Conservation (phyloP, 306 rosid species). For the Lagenaria siceraria region DNA sequence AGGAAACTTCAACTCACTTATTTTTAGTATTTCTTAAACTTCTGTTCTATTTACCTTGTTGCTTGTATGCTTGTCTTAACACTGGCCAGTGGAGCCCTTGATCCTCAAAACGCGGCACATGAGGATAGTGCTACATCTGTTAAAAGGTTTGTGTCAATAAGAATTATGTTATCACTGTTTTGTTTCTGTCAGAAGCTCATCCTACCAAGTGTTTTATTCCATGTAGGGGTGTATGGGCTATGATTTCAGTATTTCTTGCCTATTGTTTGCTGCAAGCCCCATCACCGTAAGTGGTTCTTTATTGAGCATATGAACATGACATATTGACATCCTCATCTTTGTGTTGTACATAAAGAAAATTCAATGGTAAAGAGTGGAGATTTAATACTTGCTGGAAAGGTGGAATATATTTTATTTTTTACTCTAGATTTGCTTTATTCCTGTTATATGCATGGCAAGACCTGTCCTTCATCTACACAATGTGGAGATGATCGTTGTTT, state of each 20-base stretch:
- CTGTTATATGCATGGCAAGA: background rate
- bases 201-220: constrained; percentile 7
- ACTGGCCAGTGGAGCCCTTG: constrained; percentile 94
- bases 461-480: background rate
- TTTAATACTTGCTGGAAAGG: background rate
- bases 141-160: constrained; percentile 43
- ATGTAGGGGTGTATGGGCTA: constrained; percentile 93
- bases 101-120: constrained; percentile 67
- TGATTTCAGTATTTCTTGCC: constrained; percentile 96
- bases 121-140: constrained; percentile 86
- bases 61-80: background rate
- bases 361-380: background rate
- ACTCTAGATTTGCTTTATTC: constrained; percentile 3
- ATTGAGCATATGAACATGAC: background rate
- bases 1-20: background rate
- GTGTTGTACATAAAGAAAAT: background rate
- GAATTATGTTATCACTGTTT: constrained; percentile 7
- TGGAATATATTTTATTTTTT: background rate
- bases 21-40: background rate
- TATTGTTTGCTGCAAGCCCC: constrained; percentile 99
- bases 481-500: background rate
- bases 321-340: background rate
- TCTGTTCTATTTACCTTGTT: background rate
- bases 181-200: background rate
- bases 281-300: constrained; percentile 60